Conservation (phyloP, 495 filamentous ascomycete genomes). For the Pseudoneurospora amorphoporcata region DNA sequence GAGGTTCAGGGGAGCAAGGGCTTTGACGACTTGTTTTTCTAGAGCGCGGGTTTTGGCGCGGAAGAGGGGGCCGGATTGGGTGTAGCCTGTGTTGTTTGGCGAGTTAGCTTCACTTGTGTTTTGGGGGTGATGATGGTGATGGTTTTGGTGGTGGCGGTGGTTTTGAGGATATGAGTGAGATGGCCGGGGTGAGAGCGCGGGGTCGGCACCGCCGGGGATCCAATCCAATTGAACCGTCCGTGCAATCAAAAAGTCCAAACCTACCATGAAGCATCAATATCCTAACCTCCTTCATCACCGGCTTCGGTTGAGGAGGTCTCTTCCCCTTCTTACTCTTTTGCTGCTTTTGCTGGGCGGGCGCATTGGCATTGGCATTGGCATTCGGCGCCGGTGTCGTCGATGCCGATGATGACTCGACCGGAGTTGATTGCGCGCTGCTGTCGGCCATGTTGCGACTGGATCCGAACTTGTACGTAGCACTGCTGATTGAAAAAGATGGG, state of each 20-base stretch:
- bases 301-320: background rate
- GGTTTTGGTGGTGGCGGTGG: no score
- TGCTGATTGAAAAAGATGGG: background rate
- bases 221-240: background rate
- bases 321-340: background rate
- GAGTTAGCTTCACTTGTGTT: no score
- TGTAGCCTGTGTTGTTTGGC: slow-evolving; percentile 50
- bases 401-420: background rate
- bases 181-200: background rate
- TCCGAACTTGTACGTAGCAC: background rate
- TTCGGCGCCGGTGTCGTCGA: background rate
- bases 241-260: background rate
- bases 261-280: slow-evolving; percentile 51
- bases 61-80: slow-evolving; percentile 82
- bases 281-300: slow-evolving; percentile 33
- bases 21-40: slow-evolving; percentile 66
- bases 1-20: slow-evolving; percentile 48
- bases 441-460: background rate
- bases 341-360: background rate
- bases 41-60: slow-evolving; percentile 81
- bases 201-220: no score
- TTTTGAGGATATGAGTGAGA: no score
- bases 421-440: background rate
- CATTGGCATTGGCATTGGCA: background rate
- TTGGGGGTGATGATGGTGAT: no score